Conservation (phyloP, 192 early-diverging fungal species). For the Chytriomyces sp. region DNA sequence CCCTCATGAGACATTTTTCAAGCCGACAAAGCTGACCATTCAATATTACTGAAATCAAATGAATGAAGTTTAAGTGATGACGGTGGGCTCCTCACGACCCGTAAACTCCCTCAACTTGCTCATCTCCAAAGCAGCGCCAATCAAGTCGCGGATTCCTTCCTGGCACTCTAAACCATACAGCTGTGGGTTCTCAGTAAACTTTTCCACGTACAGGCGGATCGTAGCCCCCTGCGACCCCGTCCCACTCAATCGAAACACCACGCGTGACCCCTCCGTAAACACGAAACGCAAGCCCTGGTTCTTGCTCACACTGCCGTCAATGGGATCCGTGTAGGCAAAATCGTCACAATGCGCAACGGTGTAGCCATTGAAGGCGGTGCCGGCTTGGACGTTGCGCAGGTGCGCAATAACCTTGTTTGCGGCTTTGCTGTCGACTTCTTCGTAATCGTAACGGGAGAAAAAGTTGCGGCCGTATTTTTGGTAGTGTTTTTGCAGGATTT, state of each 20-base stretch:
- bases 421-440: constrained; percentile 82
- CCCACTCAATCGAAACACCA: constrained; percentile 90
- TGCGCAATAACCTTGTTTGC: constrained; percentile 79
- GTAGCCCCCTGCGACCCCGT: constrained; percentile 97
- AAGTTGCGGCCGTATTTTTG: constrained; percentile 91
- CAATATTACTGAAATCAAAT: too few relatives aligned
- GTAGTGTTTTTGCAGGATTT: constrained; percentile 83
- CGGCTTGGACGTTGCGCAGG: constrained; percentile 63
- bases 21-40: too few relatives aligned
- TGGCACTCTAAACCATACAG: constrained; percentile 74
- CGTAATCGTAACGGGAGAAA: constrained; percentile 94
- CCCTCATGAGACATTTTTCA: too few relatives aligned
- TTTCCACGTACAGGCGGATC: constrained; percentile 93
- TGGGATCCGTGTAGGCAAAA: constrained; percentile 93
- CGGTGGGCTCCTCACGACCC: constrained; percentile 87
- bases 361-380: constrained; percentile 68
- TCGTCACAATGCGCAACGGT: constrained; percentile 75
- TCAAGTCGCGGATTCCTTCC: constrained; percentile 84
- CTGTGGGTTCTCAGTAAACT: constrained; percentile 62
- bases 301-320: constrained; percentile 80
- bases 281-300: constrained; percentile 83
- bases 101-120: constrained; percentile 78
- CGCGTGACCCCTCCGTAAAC: constrained; percentile 89
- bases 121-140: constrained; percentile 78
- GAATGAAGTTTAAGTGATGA: constrained; percentile 41